Conservation (phyloP, 805 yeast genomes). For the Wickerhamomyces mucosus region DNA sequence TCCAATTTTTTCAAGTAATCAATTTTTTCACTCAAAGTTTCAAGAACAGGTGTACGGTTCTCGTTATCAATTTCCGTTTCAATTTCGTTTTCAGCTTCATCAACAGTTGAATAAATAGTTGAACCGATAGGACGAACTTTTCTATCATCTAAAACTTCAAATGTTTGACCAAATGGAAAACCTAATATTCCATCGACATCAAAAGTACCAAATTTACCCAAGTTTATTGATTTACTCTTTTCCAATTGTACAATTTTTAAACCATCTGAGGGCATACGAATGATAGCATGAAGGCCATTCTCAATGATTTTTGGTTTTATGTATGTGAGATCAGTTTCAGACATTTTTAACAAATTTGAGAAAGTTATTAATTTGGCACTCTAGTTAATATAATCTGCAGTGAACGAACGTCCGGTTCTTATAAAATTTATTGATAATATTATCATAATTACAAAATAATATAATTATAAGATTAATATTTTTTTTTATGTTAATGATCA, state of each 20-base stretch:
- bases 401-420: too few relatives aligned
- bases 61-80: conserved; percentile 11
- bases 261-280: conserved; percentile 77
- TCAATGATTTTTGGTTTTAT: too few relatives aligned
- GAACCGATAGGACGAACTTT: conserved; percentile 36
- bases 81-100: conserved; percentile 20
- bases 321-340: too few relatives aligned
- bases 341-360: background rate
- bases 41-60: conserved; percentile 19
- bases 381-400: too few relatives aligned
- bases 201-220: conserved; percentile 92
- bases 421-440: too few relatives aligned
- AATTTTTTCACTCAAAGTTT: conserved; percentile 18
- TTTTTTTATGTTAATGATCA: too few relatives aligned
- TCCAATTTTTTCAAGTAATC: conserved; percentile 22
- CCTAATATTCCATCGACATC: conserved; percentile 68
- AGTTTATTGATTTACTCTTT: conserved; percentile 50
- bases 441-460: too few relatives aligned
- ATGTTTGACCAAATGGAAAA: conserved; percentile 78
- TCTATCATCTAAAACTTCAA: conserved; percentile 62
- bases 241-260: conserved; percentile 61
- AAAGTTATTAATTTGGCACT: conserved; percentile 1
- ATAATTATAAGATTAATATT: too few relatives aligned
- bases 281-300: conserved; percentile 41
- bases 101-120: conserved; percentile 29